Base-by-base conservation (phyloP, 1,284 basidiomycete genomes). In the Cutaneotrichosporon cavernicola region DNA sequence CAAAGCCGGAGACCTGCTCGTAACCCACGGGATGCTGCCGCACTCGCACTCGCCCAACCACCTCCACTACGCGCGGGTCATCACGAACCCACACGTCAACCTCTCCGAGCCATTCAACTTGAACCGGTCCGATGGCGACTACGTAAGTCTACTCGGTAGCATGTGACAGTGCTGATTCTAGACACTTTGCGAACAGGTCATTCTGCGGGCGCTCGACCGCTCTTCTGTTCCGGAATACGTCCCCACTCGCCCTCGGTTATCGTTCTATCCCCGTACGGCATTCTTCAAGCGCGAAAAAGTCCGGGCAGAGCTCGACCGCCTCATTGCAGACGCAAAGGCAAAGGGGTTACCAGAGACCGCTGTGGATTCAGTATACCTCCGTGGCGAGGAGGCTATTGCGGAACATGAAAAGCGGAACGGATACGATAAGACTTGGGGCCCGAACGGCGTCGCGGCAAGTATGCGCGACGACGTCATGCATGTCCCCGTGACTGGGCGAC, bases 11-110 rank as follows among this genome's bases (percentile, higher is more conserved):
- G 73, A 75, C 51, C 52, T 72, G 16, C 62, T 73, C 61, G 67
- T 75, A 18, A 72, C 72, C 7, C 73, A 75, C 58, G 70, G 68
- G 26, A 62, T 74, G 59, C 63, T 75, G 16, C 73, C 73, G 2
- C 73, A 75, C 62, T 56, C 65, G 1, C 65, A 65, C 56, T 61
- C 68, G 8, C 70, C 67, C 10, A 75, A 75, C 60, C 69, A 73
- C 61, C 69, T 71, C 14, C 69, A 70, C 55, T 73, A 71, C 60
- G 64, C 72, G 18, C 65, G 73, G 32, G 69, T 75, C 30, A 75
- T 75, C 64, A 71, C 69, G 16, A 75, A 75, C 58, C 73, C 73
- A 14, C 73, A 75, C 49, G 65, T 74, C 22, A 74, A 72, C 63
- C 61, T 74, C 14, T 32, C 13, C 13, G 69, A 72, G 53, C 71